A percentile compares a stretch with the other conserved stretches of the same genome.
phyloP scores from a whole-genome alignment of 768 basidiomycete genomes.

The Psilocybe sp. region DNA sequence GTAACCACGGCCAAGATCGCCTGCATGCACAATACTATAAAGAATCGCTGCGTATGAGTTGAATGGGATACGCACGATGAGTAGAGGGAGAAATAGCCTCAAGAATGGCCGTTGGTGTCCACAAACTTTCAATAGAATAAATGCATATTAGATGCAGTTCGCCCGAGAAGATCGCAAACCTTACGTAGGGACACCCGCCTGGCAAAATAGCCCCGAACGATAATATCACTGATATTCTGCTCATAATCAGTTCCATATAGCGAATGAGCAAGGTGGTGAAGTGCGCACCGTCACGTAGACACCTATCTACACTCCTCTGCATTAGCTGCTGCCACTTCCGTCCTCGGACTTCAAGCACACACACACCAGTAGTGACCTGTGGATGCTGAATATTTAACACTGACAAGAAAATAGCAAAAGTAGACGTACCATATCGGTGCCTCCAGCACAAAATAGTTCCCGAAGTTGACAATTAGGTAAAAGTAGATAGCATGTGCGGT shows the following conservation, averaged over 20 bases:
- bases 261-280: neutral
- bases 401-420: neutral
- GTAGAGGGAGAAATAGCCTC: conserved; percentile 10
- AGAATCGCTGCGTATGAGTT: neutral
- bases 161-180: conserved; percentile 6
- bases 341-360: neutral
- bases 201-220: conserved; percentile 14
- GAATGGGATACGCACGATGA: conserved; percentile 11
- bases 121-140: conserved; percentile 10
- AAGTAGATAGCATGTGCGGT: neutral
- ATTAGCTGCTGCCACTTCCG: neutral
- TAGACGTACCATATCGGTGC: neutral
- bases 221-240: conserved; percentile 20
- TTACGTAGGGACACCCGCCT: too few relatives aligned
- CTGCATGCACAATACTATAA: neutral
- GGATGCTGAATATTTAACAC: neutral
- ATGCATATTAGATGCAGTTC: conserved; percentile 9
- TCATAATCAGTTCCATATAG: too few relatives aligned
- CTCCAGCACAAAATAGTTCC: neutral
- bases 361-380: conserved; percentile 19
- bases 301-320: conserved; percentile 7
- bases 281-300: conserved; percentile 21
- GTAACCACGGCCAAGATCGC: neutral
- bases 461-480: neutral
- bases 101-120: conserved; percentile 12